Conservation (phyloP, 495 filamentous ascomycete species). For the Usnea hakonensis region DNA sequence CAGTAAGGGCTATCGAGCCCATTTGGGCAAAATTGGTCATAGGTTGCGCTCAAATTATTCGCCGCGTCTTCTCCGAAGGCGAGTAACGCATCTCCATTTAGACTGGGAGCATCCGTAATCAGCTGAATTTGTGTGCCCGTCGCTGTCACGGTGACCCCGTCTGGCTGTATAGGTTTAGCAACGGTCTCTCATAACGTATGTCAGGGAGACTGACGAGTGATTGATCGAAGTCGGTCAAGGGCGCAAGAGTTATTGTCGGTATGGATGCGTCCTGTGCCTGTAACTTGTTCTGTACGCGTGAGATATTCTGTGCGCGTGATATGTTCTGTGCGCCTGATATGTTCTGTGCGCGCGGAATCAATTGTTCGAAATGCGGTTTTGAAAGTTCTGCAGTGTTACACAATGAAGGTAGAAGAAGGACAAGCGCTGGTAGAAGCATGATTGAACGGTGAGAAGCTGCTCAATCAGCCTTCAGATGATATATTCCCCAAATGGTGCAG, state of each 20-base stretch:
- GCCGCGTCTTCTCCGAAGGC: background rate
- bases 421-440: background rate
- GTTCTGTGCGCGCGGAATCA: background rate
- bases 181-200: background rate
- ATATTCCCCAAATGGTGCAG: too few species aligned
- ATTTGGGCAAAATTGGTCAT: background rate
- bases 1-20: background rate
- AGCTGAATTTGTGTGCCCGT: background rate
- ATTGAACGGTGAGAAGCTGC: background rate
- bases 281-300: background rate
- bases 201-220: background rate
- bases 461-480: too few species aligned
- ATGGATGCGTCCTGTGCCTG: background rate
- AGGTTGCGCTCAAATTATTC: background rate
- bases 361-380: background rate
- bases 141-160: background rate
- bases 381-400: background rate
- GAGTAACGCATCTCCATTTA: background rate
- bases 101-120: background rate
- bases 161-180: background rate
- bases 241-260: background rate
- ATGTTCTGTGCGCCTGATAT: background rate
- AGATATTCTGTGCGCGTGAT: too few species aligned
- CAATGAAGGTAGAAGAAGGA: background rate
- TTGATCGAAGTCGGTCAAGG: background rate